Base-by-base conservation (phyloP, 2,329 filamentous ascomycete genomes). In the Penicillium sp. region DNA sequence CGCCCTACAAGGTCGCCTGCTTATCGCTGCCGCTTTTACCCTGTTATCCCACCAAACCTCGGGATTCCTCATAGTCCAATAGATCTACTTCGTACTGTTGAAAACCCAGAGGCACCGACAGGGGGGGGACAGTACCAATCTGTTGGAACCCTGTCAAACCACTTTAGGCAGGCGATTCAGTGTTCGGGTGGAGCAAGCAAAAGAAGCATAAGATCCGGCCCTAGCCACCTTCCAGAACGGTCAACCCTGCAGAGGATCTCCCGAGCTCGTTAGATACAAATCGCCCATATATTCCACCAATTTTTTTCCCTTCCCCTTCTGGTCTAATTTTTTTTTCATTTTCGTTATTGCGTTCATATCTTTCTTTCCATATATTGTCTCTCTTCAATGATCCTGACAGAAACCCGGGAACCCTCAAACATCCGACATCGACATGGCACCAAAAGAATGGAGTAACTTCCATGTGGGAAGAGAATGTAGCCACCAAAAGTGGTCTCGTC, bases 401-500 rank as follows among this genome's bases (percentile, higher is more conserved):
- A 58, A 50, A 61, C 55, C 36, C 53, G 53, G 6, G 39, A 56
- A 44, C 52, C 42, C 50, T 55, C 45, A 57, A 50, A n/a, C 36
- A 49, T 51, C 48, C 49, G 55, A 47, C 25, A 65, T 64, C 49
- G 55, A 47, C 25, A 65, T 64, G 58, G 42, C 60, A 53, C 39
- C 64, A 9, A 53, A 59, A 8, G 42, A 38, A 39, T 71, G 63
- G 64, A 70, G 62, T 36, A 68, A 69, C 42, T 68, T 71, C 57
- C 71, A 74, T 45, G 67, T 75, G 21, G 69, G 72, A 62, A 66
- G 66, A 33, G 67, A 72, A 36, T 72, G 72, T 49, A 65, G 70
- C 29, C 80, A 82, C 68, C 68, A 80, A 27, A 80, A 78, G 68
- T 83, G 81, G 81, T 79, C 79, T 54, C 77, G 77, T 54, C 69